A percentile compares a stretch with the other conserved stretches of the same genome.
These are phyloP conservation scores for Diutina mesorugosa DNA, from an alignment of 1,139 yeast species.

Conservation along the genomic window DNA sequence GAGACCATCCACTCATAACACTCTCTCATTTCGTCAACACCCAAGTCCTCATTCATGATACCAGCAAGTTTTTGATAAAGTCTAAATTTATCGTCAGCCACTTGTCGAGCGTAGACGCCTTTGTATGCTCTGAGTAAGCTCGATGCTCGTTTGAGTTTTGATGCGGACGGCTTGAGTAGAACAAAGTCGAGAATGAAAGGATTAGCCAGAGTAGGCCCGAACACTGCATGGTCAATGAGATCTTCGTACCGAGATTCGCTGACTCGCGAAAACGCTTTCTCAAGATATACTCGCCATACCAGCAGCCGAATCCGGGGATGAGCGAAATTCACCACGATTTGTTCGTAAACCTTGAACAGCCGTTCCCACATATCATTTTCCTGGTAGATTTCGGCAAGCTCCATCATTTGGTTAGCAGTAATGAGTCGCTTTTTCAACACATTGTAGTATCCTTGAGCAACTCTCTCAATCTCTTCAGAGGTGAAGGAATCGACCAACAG, in stretches of 20 bases:
- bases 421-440: conserved; percentile 53
- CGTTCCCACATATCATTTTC: conserved; percentile 31
- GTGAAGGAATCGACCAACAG: conserved; percentile 29
- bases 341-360: conserved; percentile 46
- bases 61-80: conserved; percentile 10
- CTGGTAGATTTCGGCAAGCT: conserved; percentile 53
- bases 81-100: conserved; percentile 12
- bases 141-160: not conserved
- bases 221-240: not conserved
- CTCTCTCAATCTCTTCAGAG: conserved; percentile 6
- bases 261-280: conserved; percentile 13
- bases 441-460: conserved; percentile 38
- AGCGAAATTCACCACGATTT: conserved; percentile 45
- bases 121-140: not conserved
- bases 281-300: conserved; percentile 60
- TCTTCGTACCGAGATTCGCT: not conserved
- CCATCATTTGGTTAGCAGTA: conserved; percentile 53
- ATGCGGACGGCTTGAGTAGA: not conserved
- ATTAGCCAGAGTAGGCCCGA: not conserved
- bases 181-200: not conserved
- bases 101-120: not conserved
- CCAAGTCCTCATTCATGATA: conserved; percentile 6
- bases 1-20: conserved; percentile 11
- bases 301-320: conserved; percentile 51
- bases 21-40: conserved; percentile 9